Percentiles rank a stretch among this genome's conserved stretches.
These are phyloP conservation scores for Colletotrichum tanaceti DNA, from an alignment of 2,329 filamentous ascomycete genomes.

Conservation along the genomic window DNA sequence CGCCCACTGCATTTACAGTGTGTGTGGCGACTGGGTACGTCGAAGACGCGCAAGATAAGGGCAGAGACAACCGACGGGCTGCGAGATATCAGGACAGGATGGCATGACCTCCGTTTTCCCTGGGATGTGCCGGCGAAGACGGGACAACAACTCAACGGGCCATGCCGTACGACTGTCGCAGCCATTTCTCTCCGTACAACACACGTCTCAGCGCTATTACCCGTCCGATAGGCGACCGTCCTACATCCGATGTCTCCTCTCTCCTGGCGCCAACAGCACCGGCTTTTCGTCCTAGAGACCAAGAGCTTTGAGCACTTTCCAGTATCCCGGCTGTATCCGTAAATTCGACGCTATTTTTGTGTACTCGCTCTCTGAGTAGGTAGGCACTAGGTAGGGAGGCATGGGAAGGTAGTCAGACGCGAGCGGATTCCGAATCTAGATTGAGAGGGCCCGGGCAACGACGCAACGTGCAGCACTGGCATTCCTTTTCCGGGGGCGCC, in stretches of 20 bases:
- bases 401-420: not conserved
- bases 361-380: too few relatives aligned
- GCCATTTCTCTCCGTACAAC: constrained; percentile 18
- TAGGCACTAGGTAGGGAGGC: too few relatives aligned
- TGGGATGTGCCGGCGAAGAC: constrained; percentile 5
- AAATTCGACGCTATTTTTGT: too few relatives aligned
- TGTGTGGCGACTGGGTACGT: constrained; percentile 7
- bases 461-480: too few relatives aligned
- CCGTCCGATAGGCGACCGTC: not conserved
- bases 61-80: constrained; percentile 11
- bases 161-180: constrained; percentile 11
- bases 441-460: not conserved
- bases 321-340: too few relatives aligned
- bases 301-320: not conserved
- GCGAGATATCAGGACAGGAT: constrained; percentile 6
- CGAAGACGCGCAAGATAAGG: constrained; percentile 20
- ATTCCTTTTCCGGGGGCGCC: constrained; percentile 14
- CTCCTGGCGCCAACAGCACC: not conserved
- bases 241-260: constrained; percentile 9
- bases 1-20: constrained; percentile 10
- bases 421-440: not conserved
- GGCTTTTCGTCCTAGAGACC: not conserved
- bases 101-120: not conserved
- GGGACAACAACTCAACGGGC: constrained; percentile 6
- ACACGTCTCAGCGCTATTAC: constrained; percentile 19